These are phyloP conservation scores for Naganishia cerealis DNA, from an alignment of 1,284 basidiomycete genomes.

Conservation along the genomic window DNA sequence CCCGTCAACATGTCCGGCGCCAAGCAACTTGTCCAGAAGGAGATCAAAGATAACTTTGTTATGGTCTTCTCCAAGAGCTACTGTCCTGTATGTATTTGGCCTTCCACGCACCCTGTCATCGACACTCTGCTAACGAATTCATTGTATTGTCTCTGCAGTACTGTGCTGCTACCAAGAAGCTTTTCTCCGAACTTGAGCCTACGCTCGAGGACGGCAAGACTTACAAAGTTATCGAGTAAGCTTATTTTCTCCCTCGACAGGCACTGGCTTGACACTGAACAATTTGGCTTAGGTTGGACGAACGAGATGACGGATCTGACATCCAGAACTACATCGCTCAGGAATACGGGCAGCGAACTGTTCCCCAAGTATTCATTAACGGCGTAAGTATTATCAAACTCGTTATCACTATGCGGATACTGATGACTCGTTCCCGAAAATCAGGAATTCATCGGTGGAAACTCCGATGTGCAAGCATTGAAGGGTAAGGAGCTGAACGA, in stretches of 20 bases:
- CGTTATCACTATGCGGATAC: neutral
- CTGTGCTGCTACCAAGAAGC: slow-evolving; percentile 48
- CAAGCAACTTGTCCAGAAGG: slow-evolving; percentile 49
- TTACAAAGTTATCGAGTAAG: slow-evolving; percentile 46
- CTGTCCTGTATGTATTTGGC: slow-evolving; percentile 48
- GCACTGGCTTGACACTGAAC: neutral
- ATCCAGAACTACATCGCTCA: slow-evolving; percentile 51
- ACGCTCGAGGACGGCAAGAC: slow-evolving; percentile 43
- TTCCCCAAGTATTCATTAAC: slow-evolving; percentile 52
- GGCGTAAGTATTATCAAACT: slow-evolving; percentile 12
- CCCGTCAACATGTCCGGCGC: slow-evolving; percentile 34
- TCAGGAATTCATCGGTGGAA: slow-evolving; percentile 53
- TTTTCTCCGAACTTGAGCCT: slow-evolving; percentile 38
- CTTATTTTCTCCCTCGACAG: slow-evolving; percentile 2
- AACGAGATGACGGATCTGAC: slow-evolving; percentile 49
- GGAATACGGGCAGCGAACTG: slow-evolving; percentile 51
- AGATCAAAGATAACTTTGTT: slow-evolving; percentile 51
- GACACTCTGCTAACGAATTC: neutral
- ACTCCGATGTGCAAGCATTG: slow-evolving; percentile 50
- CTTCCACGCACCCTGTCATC: neutral
- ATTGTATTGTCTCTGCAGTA: slow-evolving; percentile 39
- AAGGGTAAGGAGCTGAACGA: slow-evolving; percentile 45
- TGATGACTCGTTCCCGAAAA: neutral
- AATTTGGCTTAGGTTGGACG: slow-evolving; percentile 44
- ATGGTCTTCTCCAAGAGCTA: slow-evolving; percentile 53